Conservation (phyloP, 2,329 filamentous ascomycete genomes). For the Proliferodiscus dingleyae region DNA sequence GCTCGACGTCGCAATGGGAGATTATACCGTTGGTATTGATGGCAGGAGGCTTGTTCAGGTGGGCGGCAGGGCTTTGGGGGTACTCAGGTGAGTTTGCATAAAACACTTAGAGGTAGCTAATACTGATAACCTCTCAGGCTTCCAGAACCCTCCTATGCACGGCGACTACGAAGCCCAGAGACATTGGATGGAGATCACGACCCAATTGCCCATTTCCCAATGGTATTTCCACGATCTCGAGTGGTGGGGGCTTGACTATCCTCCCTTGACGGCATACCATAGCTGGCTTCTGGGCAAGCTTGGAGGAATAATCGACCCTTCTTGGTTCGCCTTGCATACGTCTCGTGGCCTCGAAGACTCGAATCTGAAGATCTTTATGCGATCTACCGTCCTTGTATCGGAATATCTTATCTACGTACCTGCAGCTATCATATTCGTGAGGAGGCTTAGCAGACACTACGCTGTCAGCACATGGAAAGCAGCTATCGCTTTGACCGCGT, state of each 20-base stretch:
- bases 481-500: slow-evolving; percentile 79
- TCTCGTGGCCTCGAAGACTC: slow-evolving; percentile 80
- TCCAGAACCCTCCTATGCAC: slow-evolving; percentile 79
- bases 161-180: slow-evolving; percentile 97
- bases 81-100: slow-evolving; percentile 69
- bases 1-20: slow-evolving; percentile 85
- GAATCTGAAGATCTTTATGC: slow-evolving; percentile 89
- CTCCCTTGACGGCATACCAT: slow-evolving; percentile 95
- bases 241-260: slow-evolving; percentile 98
- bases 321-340: slow-evolving; percentile 81
- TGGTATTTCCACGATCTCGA: slow-evolving; percentile 98
- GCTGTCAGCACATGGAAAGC: slow-evolving; percentile 77
- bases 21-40: slow-evolving; percentile 83
- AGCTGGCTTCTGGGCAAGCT: slow-evolving; percentile 92
- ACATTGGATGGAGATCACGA: slow-evolving; percentile 98
- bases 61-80: slow-evolving; percentile 88
- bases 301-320: slow-evolving; percentile 70
- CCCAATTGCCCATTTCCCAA: slow-evolving; percentile 79
- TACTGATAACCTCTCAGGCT: slow-evolving; percentile 47
- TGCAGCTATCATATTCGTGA: slow-evolving; percentile 77
- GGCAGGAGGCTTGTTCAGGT: slow-evolving; percentile 85
- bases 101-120: neutral
- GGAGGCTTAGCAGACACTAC: slow-evolving; percentile 71
- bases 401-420: slow-evolving; percentile 90
- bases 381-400: slow-evolving; percentile 82